Conservation (phyloP, 2,329 filamentous ascomycete genomes). For the Colletotrichum tropicale region DNA sequence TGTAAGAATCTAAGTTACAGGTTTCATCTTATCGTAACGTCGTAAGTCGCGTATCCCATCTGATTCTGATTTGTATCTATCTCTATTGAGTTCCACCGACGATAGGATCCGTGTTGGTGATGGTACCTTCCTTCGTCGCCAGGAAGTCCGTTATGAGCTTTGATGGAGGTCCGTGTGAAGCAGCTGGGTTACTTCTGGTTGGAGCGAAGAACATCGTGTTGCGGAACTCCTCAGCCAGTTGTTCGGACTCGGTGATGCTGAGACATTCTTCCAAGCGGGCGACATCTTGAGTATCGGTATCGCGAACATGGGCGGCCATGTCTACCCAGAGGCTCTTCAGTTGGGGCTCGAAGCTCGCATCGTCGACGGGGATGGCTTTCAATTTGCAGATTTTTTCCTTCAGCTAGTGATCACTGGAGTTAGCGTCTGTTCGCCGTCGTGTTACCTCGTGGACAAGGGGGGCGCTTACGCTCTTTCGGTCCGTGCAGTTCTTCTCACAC, state of each 20-base stretch:
- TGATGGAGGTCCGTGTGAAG: neutral
- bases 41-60: neutral
- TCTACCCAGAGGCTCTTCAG: neutral
- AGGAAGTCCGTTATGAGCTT: constrained; percentile 12
- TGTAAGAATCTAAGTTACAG: neutral
- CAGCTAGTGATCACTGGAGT: neutral
- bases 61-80: neutral
- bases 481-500: neutral
- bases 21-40: neutral
- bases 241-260: constrained; percentile 6
- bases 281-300: constrained; percentile 8
- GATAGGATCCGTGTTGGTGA: neutral
- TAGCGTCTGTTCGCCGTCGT: neutral
- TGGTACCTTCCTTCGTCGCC: neutral
- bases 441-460: neutral
- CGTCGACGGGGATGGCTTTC: neutral
- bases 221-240: neutral
- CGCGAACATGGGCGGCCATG: constrained; percentile 7
- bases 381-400: constrained; percentile 13
- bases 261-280: constrained; percentile 10
- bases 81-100: neutral
- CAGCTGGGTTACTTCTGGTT: constrained; percentile 4
- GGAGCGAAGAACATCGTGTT: constrained; percentile 6
- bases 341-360: neutral
- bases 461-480: neutral